A percentile compares a stretch with the other conserved stretches of the same genome.
Conservation (phyloP, 768 basidiomycete species). For the Coprinopsis sp. region DNA sequence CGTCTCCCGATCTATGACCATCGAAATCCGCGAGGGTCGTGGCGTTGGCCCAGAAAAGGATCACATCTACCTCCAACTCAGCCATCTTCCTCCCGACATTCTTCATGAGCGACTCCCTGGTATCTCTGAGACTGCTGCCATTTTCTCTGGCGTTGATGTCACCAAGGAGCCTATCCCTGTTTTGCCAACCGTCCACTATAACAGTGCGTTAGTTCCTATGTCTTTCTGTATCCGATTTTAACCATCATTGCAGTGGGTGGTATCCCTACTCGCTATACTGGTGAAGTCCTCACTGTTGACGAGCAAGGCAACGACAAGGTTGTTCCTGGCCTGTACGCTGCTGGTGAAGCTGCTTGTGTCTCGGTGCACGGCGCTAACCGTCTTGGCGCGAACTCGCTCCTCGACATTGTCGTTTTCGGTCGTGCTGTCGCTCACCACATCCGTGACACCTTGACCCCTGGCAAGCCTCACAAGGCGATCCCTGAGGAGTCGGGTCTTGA, state of each 20-base stretch:
- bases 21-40: conserved; percentile 97
- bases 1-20: conserved; percentile 98
- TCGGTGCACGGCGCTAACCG: conserved; percentile 99
- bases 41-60: conserved; percentile 99
- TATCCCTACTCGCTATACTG: conserved; percentile 97
- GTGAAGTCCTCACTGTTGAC: conserved; percentile 89
- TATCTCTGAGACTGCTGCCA: conserved; percentile 99
- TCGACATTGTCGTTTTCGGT: conserved; percentile 99
- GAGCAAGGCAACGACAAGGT: conserved; percentile 87
- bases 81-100: conserved; percentile 92
- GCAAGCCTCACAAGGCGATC: conserved; percentile 86
- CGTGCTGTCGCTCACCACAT: conserved; percentile 99
- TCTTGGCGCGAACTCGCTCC: conserved; percentile 96
- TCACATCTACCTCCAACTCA: conserved; percentile 94
- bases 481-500: conserved; percentile 81
- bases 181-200: conserved; percentile 97
- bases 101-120: conserved; percentile 96
- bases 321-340: conserved; percentile 96
- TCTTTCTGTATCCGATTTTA: background rate
- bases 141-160: conserved; percentile 98
- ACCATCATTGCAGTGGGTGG: conserved; percentile 74
- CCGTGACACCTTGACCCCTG: conserved; percentile 82
- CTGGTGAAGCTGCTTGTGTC: conserved; percentile 97
- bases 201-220: conserved; percentile 60
- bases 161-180: conserved; percentile 99